These are phyloP conservation scores for Leccinellum luteum DNA, from an alignment of 768 basidiomycete genomes.

Conservation along the genomic window DNA sequence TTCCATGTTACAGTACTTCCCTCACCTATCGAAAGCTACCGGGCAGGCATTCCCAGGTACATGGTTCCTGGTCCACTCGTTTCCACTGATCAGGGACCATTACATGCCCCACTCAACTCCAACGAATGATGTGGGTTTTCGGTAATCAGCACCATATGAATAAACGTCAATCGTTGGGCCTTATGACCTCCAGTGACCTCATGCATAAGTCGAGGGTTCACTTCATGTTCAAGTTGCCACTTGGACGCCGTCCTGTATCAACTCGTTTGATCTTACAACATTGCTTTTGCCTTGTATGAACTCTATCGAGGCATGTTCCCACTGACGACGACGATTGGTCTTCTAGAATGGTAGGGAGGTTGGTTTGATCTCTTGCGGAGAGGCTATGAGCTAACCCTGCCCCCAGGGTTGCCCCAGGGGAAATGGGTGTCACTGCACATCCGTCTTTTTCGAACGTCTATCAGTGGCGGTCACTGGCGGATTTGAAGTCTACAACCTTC, in stretches of 20 bases:
- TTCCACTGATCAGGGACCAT: not conserved
- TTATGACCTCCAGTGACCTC: not conserved
- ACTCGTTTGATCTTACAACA: no score
- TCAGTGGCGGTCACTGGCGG: not conserved
- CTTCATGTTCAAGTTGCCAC: not conserved
- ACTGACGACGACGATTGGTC: not conserved
- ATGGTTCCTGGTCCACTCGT: not conserved
- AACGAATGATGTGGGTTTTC: no score
- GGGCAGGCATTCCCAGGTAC: not conserved
- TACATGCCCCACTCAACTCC: no score
- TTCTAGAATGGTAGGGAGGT: not conserved
- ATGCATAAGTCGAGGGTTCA: not conserved
- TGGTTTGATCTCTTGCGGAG: not conserved
- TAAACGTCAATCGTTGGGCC: no score
- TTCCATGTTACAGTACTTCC: no score
- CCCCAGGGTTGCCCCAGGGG: not conserved
- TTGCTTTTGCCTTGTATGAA: not conserved
- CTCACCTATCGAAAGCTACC: no score
- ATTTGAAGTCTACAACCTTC: not conserved
- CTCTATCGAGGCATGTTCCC: not conserved
- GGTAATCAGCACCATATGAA: no score
- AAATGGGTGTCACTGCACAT: not conserved
- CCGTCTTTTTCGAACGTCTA: not conserved
- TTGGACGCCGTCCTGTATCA: not conserved
- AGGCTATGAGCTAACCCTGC: not conserved